Percentiles rank a stretch among this genome's conserved stretches.
These are phyloP conservation scores for Leccinum variicolor DNA, from an alignment of 768 basidiomycete species.

Conservation along the genomic window DNA sequence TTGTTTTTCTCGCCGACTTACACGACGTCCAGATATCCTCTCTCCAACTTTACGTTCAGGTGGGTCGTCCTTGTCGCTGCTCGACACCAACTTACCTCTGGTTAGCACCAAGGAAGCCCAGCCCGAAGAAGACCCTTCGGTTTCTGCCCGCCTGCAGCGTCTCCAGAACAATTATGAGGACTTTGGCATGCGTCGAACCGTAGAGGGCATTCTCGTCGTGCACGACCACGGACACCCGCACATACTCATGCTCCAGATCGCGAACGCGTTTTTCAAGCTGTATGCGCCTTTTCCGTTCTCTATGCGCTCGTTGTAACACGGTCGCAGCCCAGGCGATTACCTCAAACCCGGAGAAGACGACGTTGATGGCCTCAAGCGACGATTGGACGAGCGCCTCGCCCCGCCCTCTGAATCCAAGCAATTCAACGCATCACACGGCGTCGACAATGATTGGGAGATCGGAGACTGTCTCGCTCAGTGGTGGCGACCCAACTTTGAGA, in stretches of 20 bases:
- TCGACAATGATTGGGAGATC: slow-evolving; percentile 93
- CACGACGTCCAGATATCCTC: slow-evolving; percentile 55
- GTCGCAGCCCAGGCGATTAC: slow-evolving; percentile 89
- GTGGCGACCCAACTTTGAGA: slow-evolving; percentile 99
- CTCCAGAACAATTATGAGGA: slow-evolving; percentile 97
- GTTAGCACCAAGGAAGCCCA: slow-evolving; percentile 91
- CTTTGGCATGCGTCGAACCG: slow-evolving; percentile 94
- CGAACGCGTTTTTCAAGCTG: slow-evolving; percentile 99
- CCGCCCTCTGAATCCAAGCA: slow-evolving; percentile 72
- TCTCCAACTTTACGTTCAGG: slow-evolving; percentile 94
- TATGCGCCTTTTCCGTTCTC: slow-evolving; percentile 36
- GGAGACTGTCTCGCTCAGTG: slow-evolving; percentile 96
- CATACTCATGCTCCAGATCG: slow-evolving; percentile 97
- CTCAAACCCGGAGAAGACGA: slow-evolving; percentile 96
- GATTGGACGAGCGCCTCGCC: slow-evolving; percentile 86
- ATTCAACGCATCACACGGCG: slow-evolving; percentile 71
- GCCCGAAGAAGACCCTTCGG: slow-evolving; percentile 95
- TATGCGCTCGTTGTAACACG: not conserved
- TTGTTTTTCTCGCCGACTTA: not conserved
- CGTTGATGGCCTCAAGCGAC: slow-evolving; percentile 81
- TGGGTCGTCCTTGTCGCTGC: slow-evolving; percentile 22
- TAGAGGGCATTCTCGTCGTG: slow-evolving; percentile 75
- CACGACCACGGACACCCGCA: slow-evolving; percentile 98
- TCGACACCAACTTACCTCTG: slow-evolving; percentile 9
- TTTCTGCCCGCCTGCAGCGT: slow-evolving; percentile 89